phyloP scores from a whole-genome alignment of 2,329 filamentous ascomycete genomes.

The Apiospora malaysiana region DNA sequence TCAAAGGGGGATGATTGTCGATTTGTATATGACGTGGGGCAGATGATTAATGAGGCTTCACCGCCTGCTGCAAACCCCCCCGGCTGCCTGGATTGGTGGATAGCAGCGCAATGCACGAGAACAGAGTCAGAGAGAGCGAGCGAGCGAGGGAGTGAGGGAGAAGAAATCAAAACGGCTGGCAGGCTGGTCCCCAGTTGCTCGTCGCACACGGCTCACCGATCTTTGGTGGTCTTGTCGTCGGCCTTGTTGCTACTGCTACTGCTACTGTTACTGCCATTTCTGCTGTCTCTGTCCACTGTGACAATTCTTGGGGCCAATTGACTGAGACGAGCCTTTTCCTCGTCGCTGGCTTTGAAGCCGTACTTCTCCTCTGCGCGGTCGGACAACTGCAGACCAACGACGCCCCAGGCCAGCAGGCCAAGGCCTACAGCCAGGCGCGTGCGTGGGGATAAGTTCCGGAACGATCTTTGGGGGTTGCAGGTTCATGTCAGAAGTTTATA shows the following conservation, averaged over 20 bases:
- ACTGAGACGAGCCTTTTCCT: constrained; percentile 73
- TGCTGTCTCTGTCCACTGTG: constrained; percentile 57
- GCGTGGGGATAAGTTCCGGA: constrained; percentile 72
- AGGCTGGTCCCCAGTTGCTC: constrained; percentile 2
- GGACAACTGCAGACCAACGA: constrained; percentile 73
- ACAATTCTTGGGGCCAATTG: constrained; percentile 67
- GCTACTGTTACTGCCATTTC: constrained; percentile 24
- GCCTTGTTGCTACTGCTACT: neutral
- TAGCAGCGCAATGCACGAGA: neutral
- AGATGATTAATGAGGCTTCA: constrained; percentile 17
- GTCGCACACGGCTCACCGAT: constrained; percentile 28
- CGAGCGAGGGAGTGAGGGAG: too few species aligned
- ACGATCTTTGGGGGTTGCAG: constrained; percentile 56
- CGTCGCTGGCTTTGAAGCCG: constrained; percentile 73
- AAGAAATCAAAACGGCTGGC: neutral
- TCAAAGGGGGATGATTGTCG: neutral
- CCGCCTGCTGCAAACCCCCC: constrained; percentile 11
- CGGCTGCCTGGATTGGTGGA: neutral
- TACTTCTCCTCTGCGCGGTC: constrained; percentile 76
- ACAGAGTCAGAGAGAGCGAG: neutral
- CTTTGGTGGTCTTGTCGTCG: constrained; percentile 27
- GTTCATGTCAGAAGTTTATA: constrained; percentile 10
- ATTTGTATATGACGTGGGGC: constrained; percentile 13
- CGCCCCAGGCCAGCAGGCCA: constrained; percentile 78
- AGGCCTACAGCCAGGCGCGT: constrained; percentile 75